Evolutionary conservation across 2,329 filamentous ascomycete genomes (phyloP), one percentile per base, ranked within the genome.

Genomic region (Fonsecaea nubica): DNA sequence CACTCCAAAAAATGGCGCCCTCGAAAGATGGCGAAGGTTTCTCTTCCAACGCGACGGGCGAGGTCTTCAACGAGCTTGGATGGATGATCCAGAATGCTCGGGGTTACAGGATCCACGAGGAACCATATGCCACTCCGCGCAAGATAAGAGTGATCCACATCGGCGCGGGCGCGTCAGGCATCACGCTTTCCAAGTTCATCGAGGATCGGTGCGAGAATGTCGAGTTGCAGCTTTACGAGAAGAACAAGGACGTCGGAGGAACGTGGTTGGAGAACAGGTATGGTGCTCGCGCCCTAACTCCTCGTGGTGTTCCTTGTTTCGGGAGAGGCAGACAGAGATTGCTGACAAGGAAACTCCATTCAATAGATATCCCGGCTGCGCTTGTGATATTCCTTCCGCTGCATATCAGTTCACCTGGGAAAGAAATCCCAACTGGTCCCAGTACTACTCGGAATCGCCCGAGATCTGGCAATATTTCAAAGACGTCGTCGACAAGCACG

Each of bases 381-480:
- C 78, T 33, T 80, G 80, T 72, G 81, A 84, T 69, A 81, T 83
- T 32, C 82, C 81, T 8, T 55, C 65, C 10, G 66, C 60, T 12
- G 62, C 58, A 30, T 71, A 72, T 50, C 64, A 85, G 63, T 72
- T 66, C 58, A 70, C 67, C 12, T 72, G 67, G 58, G 70, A 59
- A 32, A 60, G 63, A 2, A 72, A 72, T 33, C 69, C 70, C 7
- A 42, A 68, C 32, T 72, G 70, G 70, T 60, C 58, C 13, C 62
- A 69, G 48, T 71, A 63, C 35, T 75, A 71, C 54, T 72, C 72
- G 3, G 50, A 64, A 9, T 69, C 72, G 4, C 58, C 69, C 2
- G 73, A 77, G 60, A 75, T 77, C 21, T 68, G 72, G 56, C 38
- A 72, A 52, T 77, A 76, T 61, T 73, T 75, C 68, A 72, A 73